These are phyloP conservation scores for Populus hybrid DNA, from an alignment of 441 rosid species.

Conservation along the genomic window DNA sequence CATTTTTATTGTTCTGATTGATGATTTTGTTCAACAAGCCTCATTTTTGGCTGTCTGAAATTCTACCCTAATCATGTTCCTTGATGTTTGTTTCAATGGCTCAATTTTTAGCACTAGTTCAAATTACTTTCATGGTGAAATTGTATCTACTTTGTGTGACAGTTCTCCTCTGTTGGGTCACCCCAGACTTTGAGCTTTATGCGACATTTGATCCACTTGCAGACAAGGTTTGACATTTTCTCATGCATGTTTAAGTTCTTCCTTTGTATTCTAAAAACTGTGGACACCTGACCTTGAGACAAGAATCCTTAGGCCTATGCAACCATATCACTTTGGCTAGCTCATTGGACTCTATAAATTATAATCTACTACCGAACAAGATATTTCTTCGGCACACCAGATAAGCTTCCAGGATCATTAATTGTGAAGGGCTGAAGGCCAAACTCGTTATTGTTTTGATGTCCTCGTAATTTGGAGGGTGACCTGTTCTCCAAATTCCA, in stretches of 20 bases:
- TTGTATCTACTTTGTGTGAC: constrained; percentile 22
- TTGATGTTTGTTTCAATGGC: neutral
- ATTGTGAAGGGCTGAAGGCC: neutral
- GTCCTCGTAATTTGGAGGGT: neutral
- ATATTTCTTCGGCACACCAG: neutral
- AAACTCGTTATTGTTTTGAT: neutral
- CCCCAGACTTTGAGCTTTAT: constrained; percentile 96
- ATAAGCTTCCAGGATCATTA: neutral
- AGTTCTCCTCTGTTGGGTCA: constrained; percentile 96
- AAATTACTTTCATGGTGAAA: neutral
- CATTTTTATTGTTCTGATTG: neutral
- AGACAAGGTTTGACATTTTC: constrained; percentile 67
- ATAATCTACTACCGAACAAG: neutral
- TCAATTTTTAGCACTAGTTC: neutral
- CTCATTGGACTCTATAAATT: neutral
- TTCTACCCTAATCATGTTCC: neutral
- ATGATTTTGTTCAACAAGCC: neutral
- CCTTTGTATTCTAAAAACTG: neutral
- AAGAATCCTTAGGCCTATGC: neutral
- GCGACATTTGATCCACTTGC: constrained; percentile 98
- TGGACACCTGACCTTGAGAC: neutral
- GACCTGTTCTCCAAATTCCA: neutral
- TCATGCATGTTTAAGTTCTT: neutral
- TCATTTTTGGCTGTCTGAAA: neutral
- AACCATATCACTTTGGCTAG: neutral